These are phyloP conservation scores for Falciphora oryzae DNA, from an alignment of 2,329 filamentous ascomycete genomes.

Conservation along the genomic window DNA sequence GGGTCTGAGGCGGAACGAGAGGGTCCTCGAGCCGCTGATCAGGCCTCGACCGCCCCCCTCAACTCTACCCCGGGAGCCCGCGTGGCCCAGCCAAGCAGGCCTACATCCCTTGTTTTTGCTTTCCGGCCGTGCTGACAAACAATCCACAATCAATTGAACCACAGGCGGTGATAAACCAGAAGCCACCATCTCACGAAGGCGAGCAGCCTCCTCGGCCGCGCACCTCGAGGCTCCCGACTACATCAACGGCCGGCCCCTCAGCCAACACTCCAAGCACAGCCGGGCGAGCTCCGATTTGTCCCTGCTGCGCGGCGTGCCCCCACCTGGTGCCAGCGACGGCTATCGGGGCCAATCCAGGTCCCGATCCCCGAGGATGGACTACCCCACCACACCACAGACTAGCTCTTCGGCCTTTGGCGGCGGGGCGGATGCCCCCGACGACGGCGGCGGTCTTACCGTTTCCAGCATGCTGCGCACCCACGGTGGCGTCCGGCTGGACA, in stretches of 20 bases:
- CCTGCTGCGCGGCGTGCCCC: conserved; percentile 47
- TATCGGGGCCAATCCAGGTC: conserved; percentile 38
- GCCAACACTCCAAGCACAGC: conserved; percentile 60
- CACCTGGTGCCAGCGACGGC: conserved; percentile 29
- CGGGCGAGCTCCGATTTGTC: conserved; percentile 68
- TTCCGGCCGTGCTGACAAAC: not conserved
- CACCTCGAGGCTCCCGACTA: conserved; percentile 52
- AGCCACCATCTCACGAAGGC: conserved; percentile 32
- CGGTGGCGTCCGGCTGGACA: conserved; percentile 48
- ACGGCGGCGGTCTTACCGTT: conserved; percentile 39
- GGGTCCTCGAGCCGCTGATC: not conserved
- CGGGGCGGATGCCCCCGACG: conserved; percentile 26
- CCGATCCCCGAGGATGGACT: conserved; percentile 38
- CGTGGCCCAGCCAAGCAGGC: not conserved
- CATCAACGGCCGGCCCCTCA: conserved; percentile 45
- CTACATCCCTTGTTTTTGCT: not conserved
- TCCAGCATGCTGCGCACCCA: conserved; percentile 42
- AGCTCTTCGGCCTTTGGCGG: conserved; percentile 23
- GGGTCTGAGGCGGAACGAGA: not conserved
- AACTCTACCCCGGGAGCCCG: not conserved
- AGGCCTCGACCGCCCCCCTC: not conserved
- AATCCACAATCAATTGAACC: conserved; percentile 7
- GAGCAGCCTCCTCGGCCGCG: conserved; percentile 57
- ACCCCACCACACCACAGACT: conserved; percentile 25
- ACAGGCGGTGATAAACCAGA: conserved; percentile 7